Percentiles rank a stretch among this genome's conserved stretches.
phyloP scores from a whole-genome alignment of 805 yeast genomes.

The Candida nonsorbophila region DNA sequence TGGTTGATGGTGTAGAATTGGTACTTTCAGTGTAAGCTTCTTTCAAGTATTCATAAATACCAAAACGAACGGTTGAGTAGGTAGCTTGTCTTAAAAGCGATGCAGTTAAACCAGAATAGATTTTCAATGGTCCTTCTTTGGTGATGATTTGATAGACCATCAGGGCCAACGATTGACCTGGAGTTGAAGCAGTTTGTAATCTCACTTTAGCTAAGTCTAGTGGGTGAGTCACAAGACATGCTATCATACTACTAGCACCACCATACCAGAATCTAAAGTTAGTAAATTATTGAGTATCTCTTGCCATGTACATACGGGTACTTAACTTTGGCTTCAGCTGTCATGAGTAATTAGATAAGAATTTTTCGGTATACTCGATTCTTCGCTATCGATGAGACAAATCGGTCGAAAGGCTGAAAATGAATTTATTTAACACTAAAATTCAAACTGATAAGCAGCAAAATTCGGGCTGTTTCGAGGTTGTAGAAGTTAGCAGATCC shows the following conservation, averaged over 20 bases:
- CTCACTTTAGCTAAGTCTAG: constrained; percentile 84
- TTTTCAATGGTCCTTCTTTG: constrained; percentile 62
- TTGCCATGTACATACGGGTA: constrained; percentile 5
- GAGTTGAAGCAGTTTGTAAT: constrained; percentile 67
- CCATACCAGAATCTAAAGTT: constrained; percentile 52
- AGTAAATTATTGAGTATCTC: constrained; percentile 1
- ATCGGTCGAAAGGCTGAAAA: too few species aligned
- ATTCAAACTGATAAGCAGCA: too few species aligned
- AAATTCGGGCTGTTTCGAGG: too few species aligned
- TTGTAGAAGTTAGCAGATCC: too few species aligned
- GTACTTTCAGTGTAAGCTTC: constrained; percentile 41
- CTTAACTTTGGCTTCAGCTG: constrained; percentile 1
- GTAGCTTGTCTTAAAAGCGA: constrained; percentile 82
- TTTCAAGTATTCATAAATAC: constrained; percentile 75
- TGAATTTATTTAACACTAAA: too few species aligned
- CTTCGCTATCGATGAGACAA: too few species aligned
- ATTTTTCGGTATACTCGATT: too few species aligned
- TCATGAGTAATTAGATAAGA: not conserved
- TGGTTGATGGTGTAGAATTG: constrained; percentile 47
- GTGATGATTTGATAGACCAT: constrained; percentile 57
- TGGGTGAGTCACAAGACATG: constrained; percentile 72
- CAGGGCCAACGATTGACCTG: constrained; percentile 57
- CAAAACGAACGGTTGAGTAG: constrained; percentile 81
- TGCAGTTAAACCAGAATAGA: constrained; percentile 82
- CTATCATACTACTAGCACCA: constrained; percentile 65